Evolutionary conservation across 2,329 filamentous ascomycete species (phyloP).

Genomic region (Fusarium nematophilum): DNA sequence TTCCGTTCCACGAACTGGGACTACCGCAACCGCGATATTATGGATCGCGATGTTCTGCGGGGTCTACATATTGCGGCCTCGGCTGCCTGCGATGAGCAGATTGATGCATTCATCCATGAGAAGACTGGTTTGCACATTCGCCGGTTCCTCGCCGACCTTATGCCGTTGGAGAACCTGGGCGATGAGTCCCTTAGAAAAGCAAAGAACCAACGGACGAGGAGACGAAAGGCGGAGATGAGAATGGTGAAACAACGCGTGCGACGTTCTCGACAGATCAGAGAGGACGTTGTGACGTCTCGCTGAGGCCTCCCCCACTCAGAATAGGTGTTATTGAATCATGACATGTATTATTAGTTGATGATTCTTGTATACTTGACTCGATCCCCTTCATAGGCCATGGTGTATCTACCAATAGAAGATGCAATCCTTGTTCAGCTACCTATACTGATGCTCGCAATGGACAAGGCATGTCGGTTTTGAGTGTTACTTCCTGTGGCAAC

Average conservation of each 20-base stretch:
- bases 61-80: conserved; percentile 67
- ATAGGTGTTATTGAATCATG: neutral
- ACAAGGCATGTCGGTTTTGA: too few relatives aligned
- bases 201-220: conserved; percentile 41
- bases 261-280: conserved; percentile 47
- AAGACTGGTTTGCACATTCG: conserved; percentile 65
- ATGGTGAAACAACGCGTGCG: conserved; percentile 51
- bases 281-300: neutral
- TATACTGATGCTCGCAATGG: too few relatives aligned
- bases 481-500: conserved; percentile 19
- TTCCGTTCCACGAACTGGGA: conserved; percentile 39
- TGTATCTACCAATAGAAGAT: conserved; percentile 3
- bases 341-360: conserved; percentile 15
- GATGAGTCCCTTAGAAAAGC: conserved; percentile 43
- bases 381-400: conserved; percentile 6
- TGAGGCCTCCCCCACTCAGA: conserved; percentile 4
- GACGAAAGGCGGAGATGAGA: conserved; percentile 48
- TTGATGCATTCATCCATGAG: conserved; percentile 63
- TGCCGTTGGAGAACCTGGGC: conserved; percentile 60
- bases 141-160: conserved; percentile 65
- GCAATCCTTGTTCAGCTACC: neutral
- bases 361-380: conserved; percentile 4
- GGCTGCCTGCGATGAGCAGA: conserved; percentile 65
- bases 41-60: conserved; percentile 63
- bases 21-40: conserved; percentile 54